Conservation (phyloP, 352 stramenopile species). For the Phytophthora pseudosyringae region DNA sequence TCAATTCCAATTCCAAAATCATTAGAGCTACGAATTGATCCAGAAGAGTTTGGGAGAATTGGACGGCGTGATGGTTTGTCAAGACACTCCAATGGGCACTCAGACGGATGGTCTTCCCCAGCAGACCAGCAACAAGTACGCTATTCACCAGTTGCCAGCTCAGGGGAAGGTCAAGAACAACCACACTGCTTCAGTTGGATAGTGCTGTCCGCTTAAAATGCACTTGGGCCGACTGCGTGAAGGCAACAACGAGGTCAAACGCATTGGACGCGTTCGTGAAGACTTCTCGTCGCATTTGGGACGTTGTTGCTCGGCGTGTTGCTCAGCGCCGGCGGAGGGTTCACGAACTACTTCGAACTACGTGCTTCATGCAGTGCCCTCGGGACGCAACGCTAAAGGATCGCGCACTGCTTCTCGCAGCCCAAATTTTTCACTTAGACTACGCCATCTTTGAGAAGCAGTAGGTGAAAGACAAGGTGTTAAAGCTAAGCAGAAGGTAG, state of each 20-base stretch:
- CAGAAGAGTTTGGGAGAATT: constrained; percentile 44
- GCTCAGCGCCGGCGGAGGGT: too few relatives aligned
- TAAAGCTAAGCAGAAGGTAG: too few relatives aligned
- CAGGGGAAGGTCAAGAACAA: constrained; percentile 64
- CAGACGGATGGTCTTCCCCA: constrained; percentile 58
- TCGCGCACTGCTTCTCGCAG: constrained; percentile 60
- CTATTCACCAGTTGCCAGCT: constrained; percentile 44
- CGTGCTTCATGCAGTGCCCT: constrained; percentile 67
- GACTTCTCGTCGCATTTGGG: constrained; percentile 62
- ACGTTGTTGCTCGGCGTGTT: constrained; percentile 39
- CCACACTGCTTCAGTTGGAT: constrained; percentile 49
- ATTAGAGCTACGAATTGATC: constrained; percentile 15
- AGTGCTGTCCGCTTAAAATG: constrained; percentile 62
- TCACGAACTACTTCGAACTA: too few relatives aligned
- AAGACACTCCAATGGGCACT: constrained; percentile 58
- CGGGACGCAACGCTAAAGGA: constrained; percentile 58
- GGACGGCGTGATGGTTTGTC: constrained; percentile 55
- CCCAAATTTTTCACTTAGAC: constrained; percentile 61
- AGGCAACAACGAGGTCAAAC: constrained; percentile 20
- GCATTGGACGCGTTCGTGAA: constrained; percentile 56
- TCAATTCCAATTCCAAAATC: not conserved
- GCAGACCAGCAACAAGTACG: constrained; percentile 72
- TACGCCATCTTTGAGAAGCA: constrained; percentile 62
- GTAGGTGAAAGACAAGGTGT: not conserved
- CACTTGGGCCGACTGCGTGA: constrained; percentile 33